Percentiles rank a stretch among this genome's conserved stretches.
Evolutionary conservation across 2,329 filamentous ascomycete genomes (phyloP).

Genomic region (Phialophora tarda): DNA sequence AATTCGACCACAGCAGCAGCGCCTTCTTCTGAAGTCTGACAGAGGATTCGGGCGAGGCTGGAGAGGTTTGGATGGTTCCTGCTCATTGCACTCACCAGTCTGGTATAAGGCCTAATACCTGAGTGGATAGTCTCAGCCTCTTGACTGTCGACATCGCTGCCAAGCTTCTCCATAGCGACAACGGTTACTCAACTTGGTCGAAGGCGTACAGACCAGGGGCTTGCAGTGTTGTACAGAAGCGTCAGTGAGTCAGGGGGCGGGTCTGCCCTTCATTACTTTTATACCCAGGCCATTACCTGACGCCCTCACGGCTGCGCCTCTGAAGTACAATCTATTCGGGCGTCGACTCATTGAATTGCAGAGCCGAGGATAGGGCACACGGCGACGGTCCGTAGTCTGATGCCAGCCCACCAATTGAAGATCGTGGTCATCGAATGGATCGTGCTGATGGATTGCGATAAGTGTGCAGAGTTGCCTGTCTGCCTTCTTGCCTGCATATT

Average conservation of each 20-base stretch:
- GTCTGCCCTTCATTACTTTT: not conserved
- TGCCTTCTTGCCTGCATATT: not conserved
- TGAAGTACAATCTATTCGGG: not conserved
- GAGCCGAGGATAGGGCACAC: not conserved
- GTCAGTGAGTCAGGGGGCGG: not conserved
- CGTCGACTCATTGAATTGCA: not conserved
- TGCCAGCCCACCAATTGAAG: not conserved
- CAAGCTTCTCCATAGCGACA: not conserved
- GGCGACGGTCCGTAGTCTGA: not conserved
- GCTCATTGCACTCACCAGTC: not conserved
- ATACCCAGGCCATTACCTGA: not conserved
- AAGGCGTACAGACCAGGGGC: not conserved
- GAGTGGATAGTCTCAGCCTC: not conserved
- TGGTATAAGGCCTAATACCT: not conserved
- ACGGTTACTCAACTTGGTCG: not conserved
- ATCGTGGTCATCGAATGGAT: not conserved
- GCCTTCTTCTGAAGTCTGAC: not conserved
- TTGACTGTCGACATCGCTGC: not conserved
- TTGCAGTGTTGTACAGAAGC: not conserved
- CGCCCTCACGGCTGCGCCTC: not conserved
- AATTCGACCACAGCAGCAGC: constrained; percentile 1
- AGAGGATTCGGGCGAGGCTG: not conserved
- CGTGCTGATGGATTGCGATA: not conserved
- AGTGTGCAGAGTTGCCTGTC: not conserved
- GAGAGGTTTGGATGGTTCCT: not conserved